Base-by-base conservation (phyloP, 2,329 filamentous ascomycete genomes). In the Xylariaceae sp. region DNA sequence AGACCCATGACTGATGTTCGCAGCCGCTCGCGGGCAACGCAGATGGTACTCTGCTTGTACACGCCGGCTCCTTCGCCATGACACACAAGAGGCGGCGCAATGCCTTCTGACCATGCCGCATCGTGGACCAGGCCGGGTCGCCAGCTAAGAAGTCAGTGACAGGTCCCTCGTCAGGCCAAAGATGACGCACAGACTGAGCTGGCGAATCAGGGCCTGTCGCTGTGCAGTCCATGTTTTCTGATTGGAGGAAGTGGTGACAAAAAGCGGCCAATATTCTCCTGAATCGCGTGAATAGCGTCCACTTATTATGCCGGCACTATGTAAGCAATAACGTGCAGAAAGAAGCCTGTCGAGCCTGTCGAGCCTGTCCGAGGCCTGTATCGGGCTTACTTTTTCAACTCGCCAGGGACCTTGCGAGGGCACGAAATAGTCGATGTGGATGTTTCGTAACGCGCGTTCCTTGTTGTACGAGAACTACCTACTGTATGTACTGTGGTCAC, bases 171-270 rank as follows among this genome's bases (percentile, higher is more conserved):
- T 28, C 22, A 28, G 22, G 7, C 22, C 22, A 7, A 28, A 28
- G 4, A 28, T 28, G 22, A 56, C 60, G 60, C 60, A 63, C 56
- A 59, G 64, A 61, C 61, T 60, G 59, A 60, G 55, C 47, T 55
- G 44, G 50, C 39, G 46, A 45, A 28, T 53, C 42, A 50, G 50
- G 53, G 55, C 56, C 56, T 50, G 47, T 58, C 53, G 53, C 55
- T 56, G 50, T 38, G 49, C 40, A 14, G 28, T 16, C 45, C 18
- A 17, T 33, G 22, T 22, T 16, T 16, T 44, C 39, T 64, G 59
- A 64, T 64, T 64, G 62, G 63, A 60, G 56, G 55, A 54, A 56
- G 54, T 62, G 48, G 54, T 63, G 63, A 62, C 56, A 60, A 57
- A 58, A 53, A 52, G 43, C 51, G 57, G 48, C 55, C 50, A 55